Evolutionary conservation across 352 stramenopile species (phyloP), one percentile per base, ranked within the genome.

Genomic region (Phytopythium chamaehyphon): DNA sequence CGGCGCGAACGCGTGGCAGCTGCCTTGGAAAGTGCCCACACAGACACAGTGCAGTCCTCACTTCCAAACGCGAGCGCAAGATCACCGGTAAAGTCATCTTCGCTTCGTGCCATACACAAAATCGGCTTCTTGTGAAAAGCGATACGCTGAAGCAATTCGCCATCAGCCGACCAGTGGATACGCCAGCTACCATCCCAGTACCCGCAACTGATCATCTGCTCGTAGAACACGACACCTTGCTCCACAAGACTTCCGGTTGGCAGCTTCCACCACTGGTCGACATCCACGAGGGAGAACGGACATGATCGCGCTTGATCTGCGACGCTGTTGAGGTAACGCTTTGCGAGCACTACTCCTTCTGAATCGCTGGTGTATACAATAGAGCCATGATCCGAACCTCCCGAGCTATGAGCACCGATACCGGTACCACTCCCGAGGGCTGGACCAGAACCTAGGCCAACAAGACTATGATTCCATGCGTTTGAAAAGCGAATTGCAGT

Each of bases 41-140:
- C 71, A 0, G 83, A 94, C 18, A 94, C 76, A 1, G 81, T 94
- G 31, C 83, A 92, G 57, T 94, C 83, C 57, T 94, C 81, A 52
- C 81, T 92, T 16, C 83, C 83, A 54, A 92, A 94, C 1, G 83
- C 83, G 28, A 94, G 58, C 8, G 83, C 83, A 39, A 94, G 62
- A 57, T 94, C 83, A 14, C 83, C 83, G 18, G 83, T 94, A 57
- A 94, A 90, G 33, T 90, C 83, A 46, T 94, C 83, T 64, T 92
- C 81, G 37, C 76, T 91, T 42, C 76, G 76, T 12, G 83, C 79
- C 81, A 92, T 92, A 56, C 83, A 94, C 51, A 91, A 37, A 59
- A 94, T 94, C 26, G 74, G 74, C 50, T 92, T 89, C 56, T 94
- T 92, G 67, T 94, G 83, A 66, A 94, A 94, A 12, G 83, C 81